Base-by-base conservation (phyloP, 208 protist genomes). In the Acanthamoeba triangularis region DNA sequence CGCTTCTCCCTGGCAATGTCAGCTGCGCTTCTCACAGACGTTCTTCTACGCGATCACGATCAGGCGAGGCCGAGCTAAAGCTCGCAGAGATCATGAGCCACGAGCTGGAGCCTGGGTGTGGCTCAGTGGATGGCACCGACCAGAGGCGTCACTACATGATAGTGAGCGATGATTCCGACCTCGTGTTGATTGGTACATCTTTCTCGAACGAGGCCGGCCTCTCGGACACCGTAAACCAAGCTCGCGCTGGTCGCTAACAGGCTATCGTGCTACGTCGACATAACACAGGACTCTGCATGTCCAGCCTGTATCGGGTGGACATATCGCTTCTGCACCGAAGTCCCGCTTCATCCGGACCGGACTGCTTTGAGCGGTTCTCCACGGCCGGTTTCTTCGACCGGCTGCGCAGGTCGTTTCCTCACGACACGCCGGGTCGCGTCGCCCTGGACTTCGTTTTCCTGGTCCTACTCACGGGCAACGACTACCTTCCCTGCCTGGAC, bases 61-160 rank as follows among this genome's bases (percentile, higher is more conserved):
- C 61, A 93, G 87, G 87, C 11, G 87, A 93, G 23, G 87, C 61
- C 13, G 87, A 93, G 41, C 20, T 93, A 20, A 93, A 93, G 87
- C n/a, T 93, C 6, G 87, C 63, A 25, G 44, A 72, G 14, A 47
- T 92, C 25, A 37, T 92, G 13, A 25, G 7, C 2, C 30, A 35
- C 25, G 56, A 61, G 8, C 56, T 61, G 20, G 56, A 61, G 20
- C 56, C 56, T 61, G 56, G 20, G 20, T n/a, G n/a, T n/a, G 14
- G n/a, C 61, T 1, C 61, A 30, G 10, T 10, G 20, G 56, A 28
- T 28, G 56, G 25, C 23, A 28, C 23, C 4, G 56, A 28, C 56
- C 20, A 11, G 2, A 67, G 35, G 10, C n/a, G 56, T 54, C 87
- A 93, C 25, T 76, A 93, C 41, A n/a, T 76, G 28, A 93, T 93